Evolutionary conservation across 768 basidiomycete genomes (phyloP), one percentile per base, ranked within the genome.

Genomic region (Jaapia argillacea): DNA sequence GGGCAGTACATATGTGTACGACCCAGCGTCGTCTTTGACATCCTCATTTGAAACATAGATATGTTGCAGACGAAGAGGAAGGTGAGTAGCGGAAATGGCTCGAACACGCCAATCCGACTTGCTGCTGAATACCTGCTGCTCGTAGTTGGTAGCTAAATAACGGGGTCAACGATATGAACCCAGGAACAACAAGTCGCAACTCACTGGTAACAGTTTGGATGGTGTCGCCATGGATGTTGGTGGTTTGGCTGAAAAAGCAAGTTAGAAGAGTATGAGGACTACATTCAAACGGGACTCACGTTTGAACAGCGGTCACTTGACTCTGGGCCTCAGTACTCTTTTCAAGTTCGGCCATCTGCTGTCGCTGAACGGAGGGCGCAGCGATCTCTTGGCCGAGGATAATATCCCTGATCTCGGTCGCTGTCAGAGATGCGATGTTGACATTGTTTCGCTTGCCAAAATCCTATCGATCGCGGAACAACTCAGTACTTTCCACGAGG

Each of bases 41-140:
- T 99, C 94, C 55, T 99, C 96, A 57, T 97, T 99, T 33, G 92
- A 94, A 24, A 99, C 96, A 61, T 96, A 98, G 63, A 98, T 96
- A 59, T 99, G 93, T 59, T 98, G 93, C 47, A 98, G 72, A 56
- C 96, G 90, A 48, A 99, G 80, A 3, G 94, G 81, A 37, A 99
- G 74, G 62, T 99, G 93, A 18, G 93, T 98, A 0, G 96, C 86
- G 13, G 91, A 93, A 55, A 99, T 98, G 25, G 96, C 96, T 49
- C 96, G 85, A 24, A 97, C 88, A 54, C 96, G 90, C 96, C 96
- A 99, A 62, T 99, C 96, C 3, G 96, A 97, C 70, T 99, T 98
- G 69, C 85, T 89, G 63, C 89, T 93, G 70, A 99, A 99, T n/a
- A 91, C 85, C 57, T 91, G 87, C 56, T 97, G 92, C 63, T 96